Evolutionary conservation across 805 yeast species (phyloP), one percentile per base, ranked within the genome.

Genomic region (Candida khao-thaluensis): DNA sequence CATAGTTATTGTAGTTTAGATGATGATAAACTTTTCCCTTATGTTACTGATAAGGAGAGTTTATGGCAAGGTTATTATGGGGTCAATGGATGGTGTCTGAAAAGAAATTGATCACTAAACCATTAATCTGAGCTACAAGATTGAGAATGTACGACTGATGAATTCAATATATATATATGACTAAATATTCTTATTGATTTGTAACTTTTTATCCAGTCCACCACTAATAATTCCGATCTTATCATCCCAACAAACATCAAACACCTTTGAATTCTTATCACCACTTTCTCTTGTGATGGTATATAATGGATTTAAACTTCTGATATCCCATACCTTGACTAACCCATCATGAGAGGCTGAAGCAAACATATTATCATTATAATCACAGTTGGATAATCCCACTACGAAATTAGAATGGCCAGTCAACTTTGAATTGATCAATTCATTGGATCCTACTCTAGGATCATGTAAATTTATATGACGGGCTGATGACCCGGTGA

Each of bases 291-390:
- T 79, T 11, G 84, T 76, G 35, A 93, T 79, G 5, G 95, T 85
- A 60, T 85, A 88, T 67, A 93, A 69, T 9, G 93, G 74, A 52
- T 81, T 77, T 47, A 81, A 84, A 4, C 96, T 84, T 56, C 99
- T 80, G 7, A 91, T 76, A 61, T 91, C 99, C 99, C 99, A 93
- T 15, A 93, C 84, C 54, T 89, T 82, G 30, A 84, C 91, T 1
- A 95, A 86, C 17, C 98, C 96, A 62, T 93, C 99, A 59, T 90
- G 96, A n/a, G 96, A 87, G 12, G 84, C 95, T 4, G 96, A 86
- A 15, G 86, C 79, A 52, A 93, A 74, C 81, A 87, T 79, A 63
- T 85, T 82, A 35, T 82, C 86, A 56, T 81, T 85, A 39, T 76
- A 77, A 6, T 97, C 95, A 42, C 82, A 75, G 4, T 84, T 76